Evolutionary conservation across 768 basidiomycete genomes (phyloP), one percentile per base, ranked within the genome.

Genomic region (Lactarius tabidus): DNA sequence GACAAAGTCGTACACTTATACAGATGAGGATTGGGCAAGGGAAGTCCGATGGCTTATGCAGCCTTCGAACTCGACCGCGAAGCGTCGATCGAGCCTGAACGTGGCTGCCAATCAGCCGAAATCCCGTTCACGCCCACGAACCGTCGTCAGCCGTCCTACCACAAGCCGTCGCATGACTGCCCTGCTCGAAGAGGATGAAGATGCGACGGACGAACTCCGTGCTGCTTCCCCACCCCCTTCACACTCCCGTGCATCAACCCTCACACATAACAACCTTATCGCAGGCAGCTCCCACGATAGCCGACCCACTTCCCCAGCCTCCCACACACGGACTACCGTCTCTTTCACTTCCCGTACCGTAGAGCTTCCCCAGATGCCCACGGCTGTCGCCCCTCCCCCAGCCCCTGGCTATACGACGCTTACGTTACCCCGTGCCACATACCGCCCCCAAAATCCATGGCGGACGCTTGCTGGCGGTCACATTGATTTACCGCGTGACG

Each of bases 401-500:
- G 54, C 57, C 39, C 36, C 73, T 3, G 77, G 77, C 7, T 79
- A 78, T 69, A 80, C 79, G 1, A 76, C 77, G 28, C 77, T 84
- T 38, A 75, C 79, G 0, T 74, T 84, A 3, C 81, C 83, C 2
- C 76, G 77, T 26, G 81, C 82, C 2, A 77, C 76, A 1, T 81
- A 80, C 68, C 71, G 70, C n/a, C 77, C 78, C 9, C 70, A 72
- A 14, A 72, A 76, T 43, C 74, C 80, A 3, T 74, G 74, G 72
- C 63, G 75, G 0, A 75, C 77, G 17, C 71, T 73, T 2, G 73
- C 69, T 6, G 78, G 82, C 57, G 82, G 86, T 2, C 82, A 80
- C 56, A 76, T 94, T 18, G 91, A 96, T 75, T 77, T 93, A 51
- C 87, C 90, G 2, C 81, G 82, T 14, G 83, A 86, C 20, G 92